Conservation (phyloP, 1,284 basidiomycete species). For the Chiua sp. region DNA sequence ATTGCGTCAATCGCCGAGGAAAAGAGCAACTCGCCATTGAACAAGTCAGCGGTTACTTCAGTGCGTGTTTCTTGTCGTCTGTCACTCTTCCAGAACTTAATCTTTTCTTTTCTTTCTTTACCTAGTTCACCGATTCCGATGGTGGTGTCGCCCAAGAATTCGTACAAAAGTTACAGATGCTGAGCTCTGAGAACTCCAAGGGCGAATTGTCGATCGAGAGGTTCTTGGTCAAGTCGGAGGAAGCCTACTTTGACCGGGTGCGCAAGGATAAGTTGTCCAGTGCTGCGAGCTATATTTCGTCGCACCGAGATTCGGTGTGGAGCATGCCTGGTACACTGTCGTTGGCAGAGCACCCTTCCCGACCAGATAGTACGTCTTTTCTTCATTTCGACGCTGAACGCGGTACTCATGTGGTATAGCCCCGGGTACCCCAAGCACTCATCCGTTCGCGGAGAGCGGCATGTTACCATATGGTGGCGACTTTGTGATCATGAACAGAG, state of each 20-base stretch:
- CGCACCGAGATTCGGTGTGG: conserved; percentile 83
- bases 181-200: conserved; percentile 88
- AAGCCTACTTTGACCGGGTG: conserved; percentile 90
- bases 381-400: conserved; percentile 13
- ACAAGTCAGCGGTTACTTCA: conserved; percentile 88
- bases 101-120: not conserved
- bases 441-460: conserved; percentile 56
- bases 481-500: conserved; percentile 72
- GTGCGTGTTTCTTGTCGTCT: conserved; percentile 46
- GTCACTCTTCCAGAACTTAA: not conserved
- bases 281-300: conserved; percentile 78
- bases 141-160: conserved; percentile 91
- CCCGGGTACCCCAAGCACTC: conserved; percentile 61
- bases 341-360: conserved; percentile 59
- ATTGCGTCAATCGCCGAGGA: conserved; percentile 91
- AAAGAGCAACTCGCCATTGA: conserved; percentile 86
- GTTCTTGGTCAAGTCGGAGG: conserved; percentile 89
- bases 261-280: conserved; percentile 84
- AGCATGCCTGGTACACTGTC: conserved; percentile 70
- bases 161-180: conserved; percentile 80
- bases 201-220: conserved; percentile 91
- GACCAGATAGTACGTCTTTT: conserved; percentile 69
- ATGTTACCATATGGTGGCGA: conserved; percentile 61
- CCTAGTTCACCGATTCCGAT: conserved; percentile 88
- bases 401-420: conserved; percentile 20